Conservation (phyloP, 179 eudicot species). For the Silene coronaria region DNA sequence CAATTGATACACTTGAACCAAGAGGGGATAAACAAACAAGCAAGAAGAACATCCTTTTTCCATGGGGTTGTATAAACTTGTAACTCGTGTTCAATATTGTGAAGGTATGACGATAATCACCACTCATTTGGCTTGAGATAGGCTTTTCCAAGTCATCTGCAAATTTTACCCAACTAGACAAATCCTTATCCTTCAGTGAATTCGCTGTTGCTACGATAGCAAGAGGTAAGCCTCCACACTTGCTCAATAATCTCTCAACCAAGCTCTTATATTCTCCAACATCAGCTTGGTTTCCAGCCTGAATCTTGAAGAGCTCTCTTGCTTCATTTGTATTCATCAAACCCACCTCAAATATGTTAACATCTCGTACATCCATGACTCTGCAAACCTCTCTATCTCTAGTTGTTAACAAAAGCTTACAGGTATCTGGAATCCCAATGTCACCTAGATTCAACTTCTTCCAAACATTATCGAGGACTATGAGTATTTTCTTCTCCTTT, state of each 20-base stretch:
- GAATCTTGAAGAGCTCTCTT: neutral
- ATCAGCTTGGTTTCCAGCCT: neutral
- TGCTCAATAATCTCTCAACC: neutral
- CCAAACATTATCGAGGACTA: conserved; percentile 14
- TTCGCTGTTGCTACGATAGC: neutral
- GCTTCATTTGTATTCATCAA: neutral
- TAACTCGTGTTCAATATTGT: neutral
- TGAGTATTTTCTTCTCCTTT: neutral
- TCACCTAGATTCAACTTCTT: conserved; percentile 1
- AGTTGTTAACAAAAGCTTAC: neutral
- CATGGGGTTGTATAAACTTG: neutral
- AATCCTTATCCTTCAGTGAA: neutral
- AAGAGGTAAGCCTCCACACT: neutral
- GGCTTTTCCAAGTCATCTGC: neutral
- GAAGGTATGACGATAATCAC: neutral
- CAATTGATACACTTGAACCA: neutral
- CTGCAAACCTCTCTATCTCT: neutral
- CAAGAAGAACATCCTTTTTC: neutral
- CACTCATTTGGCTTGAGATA: neutral
- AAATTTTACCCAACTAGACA: neutral
- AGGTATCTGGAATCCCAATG: neutral
- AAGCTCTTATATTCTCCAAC: too few species aligned
- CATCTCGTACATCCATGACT: neutral
- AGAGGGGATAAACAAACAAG: neutral
- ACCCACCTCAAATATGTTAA: neutral